Percentiles rank a stretch among this genome's conserved stretches.
Conservation (phyloP, 2,329 filamentous ascomycete genomes). For the Nothophaeocryptopus gaeumannii region DNA sequence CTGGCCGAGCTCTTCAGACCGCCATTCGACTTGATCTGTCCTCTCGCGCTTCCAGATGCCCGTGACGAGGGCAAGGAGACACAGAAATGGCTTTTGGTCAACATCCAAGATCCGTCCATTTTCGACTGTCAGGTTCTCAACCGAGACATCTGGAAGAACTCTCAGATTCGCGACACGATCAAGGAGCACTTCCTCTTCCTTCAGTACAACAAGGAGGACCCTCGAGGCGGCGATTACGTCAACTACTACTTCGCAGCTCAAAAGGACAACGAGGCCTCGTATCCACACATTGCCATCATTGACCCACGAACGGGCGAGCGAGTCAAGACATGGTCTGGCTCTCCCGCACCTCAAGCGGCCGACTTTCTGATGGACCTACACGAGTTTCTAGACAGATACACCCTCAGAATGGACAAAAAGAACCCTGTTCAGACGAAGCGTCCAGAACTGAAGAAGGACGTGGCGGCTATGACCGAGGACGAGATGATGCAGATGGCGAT, state of each 20-base stretch:
- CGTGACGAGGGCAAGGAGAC: constrained; percentile 80
- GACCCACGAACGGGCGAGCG: constrained; percentile 95
- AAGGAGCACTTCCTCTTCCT: constrained; percentile 93
- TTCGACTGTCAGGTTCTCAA: constrained; percentile 95
- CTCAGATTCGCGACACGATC: constrained; percentile 72
- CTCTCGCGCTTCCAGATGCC: constrained; percentile 76
- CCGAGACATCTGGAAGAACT: constrained; percentile 92
- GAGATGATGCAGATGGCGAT: constrained; percentile 95
- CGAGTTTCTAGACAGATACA: constrained; percentile 97
- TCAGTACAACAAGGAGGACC: constrained; percentile 86
- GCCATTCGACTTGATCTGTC: constrained; percentile 83
- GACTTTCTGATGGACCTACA: constrained; percentile 90
- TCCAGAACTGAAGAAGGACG: constrained; percentile 64
- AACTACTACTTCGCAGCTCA: constrained; percentile 78
- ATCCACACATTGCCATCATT: constrained; percentile 92
- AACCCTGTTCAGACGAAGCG: constrained; percentile 85
- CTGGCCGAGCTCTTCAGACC: constrained; percentile 91
- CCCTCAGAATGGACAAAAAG: constrained; percentile 79
- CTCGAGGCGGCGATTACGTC: constrained; percentile 73
- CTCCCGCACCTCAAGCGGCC: constrained; percentile 68
- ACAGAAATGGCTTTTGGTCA: constrained; percentile 93
- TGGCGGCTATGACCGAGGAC: constrained; percentile 90
- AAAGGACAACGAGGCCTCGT: constrained; percentile 81
- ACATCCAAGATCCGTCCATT: constrained; percentile 87
- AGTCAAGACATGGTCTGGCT: constrained; percentile 91